Conservation (phyloP, 139 green algal genomes). For the Coccomyxa sp. region DNA sequence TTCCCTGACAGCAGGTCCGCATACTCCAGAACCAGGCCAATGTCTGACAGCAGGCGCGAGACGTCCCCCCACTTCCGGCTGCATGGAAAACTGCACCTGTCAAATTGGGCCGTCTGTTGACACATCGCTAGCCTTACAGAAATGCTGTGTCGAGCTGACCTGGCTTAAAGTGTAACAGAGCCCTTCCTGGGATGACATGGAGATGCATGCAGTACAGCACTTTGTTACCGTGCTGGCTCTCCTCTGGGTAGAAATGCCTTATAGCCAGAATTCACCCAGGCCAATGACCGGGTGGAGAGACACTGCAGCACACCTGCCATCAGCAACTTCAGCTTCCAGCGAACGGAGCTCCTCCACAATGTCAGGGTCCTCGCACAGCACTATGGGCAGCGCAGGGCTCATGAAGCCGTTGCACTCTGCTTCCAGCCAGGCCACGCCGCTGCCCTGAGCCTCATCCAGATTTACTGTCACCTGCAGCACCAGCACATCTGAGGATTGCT, state of each 20-base stretch:
- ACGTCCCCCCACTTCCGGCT: neutral
- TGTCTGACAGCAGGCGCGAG: neutral
- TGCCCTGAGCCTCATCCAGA: neutral
- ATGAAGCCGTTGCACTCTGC: conserved; percentile 11
- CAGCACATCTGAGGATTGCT: too few species aligned
- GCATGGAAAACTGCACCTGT: neutral
- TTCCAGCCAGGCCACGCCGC: conserved; percentile 8
- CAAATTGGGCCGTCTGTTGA: neutral
- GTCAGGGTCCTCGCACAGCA: neutral
- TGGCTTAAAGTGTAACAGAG: neutral
- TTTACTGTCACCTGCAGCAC: neutral
- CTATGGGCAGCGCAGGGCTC: conserved; percentile 5
- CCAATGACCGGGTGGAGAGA: neutral
- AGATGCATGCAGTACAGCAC: neutral
- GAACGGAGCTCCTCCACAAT: neutral
- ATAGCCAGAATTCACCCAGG: neutral
- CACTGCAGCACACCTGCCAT: neutral
- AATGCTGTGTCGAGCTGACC: neutral
- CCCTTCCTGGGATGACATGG: neutral
- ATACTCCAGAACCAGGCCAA: conserved; percentile 13
- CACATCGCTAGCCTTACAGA: neutral
- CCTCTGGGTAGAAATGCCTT: too few species aligned
- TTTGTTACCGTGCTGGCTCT: neutral
- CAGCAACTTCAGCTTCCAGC: neutral
- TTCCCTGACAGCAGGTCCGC: neutral